Base-by-base conservation (phyloP, 495 filamentous ascomycete genomes). In the Pseudoneurospora amorphoporcata region DNA sequence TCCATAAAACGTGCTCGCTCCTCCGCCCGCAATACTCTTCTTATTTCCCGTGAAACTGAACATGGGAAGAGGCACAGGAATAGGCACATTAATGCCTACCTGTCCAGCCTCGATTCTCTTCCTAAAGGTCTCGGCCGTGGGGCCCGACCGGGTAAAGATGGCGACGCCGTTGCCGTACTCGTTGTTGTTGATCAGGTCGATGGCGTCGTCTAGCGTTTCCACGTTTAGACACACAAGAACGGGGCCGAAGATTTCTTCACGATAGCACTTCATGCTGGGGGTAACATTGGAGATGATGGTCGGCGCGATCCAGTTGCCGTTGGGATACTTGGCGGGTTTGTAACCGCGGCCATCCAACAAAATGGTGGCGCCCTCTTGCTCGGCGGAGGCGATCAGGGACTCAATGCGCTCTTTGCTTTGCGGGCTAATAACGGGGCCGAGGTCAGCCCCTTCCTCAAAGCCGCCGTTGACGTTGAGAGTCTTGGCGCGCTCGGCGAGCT, bases 11-110 rank as follows among this genome's bases (percentile, higher is more conserved):
- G 93, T 95, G 83, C 90, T 97, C 45, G 92, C 94, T 71, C 95
- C 95, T 32, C 94, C 94, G 45, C 95, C 95, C 0, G 95, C 95
- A 68, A 99, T 87, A 79, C 91, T 94, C 86, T 91, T 94, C 90
- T 99, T 99, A 83, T 98, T 99, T 70, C 95, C 95, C 23, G 95
- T 99, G 84, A 99, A 99, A 70, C 89, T 92, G 84, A 98, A 99
- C 92, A 98, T 96, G 77, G 95, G 92, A 45, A 96, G 85, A 17
- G 95, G 95, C 5, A 97, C 94, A 8, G 88, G 88, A 72, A 95
- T 94, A 35, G 92, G 92, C 23, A 94, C 91, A 75, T 94, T 94
- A 81, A 94, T 90, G 39, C 91, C 91, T 14, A 94, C 89, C 82
- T 93, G 91, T 9, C 91, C 91, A 69, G 90, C 91, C 79, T 94